Percentiles rank a stretch among this genome's conserved stretches.
Conservation (phyloP, 192 early-diverging fungal genomes). For the Anaeromyces robustus region DNA sequence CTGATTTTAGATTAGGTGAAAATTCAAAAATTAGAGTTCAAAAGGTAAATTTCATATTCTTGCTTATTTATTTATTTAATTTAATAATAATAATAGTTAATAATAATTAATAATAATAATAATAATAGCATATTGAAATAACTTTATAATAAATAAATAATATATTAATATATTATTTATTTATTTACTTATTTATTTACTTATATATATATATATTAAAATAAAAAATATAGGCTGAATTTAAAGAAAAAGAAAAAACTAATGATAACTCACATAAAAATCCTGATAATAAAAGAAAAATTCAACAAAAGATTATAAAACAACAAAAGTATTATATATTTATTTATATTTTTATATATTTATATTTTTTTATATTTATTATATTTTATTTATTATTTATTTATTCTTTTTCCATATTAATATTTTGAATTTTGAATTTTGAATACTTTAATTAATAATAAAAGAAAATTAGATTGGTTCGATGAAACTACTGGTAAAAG, state of each 20-base stretch:
- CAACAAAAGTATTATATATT: not conserved
- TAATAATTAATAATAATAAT: too few species aligned
- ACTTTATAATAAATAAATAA: too few species aligned
- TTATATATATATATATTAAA: too few species aligned
- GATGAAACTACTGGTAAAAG: slow-evolving; percentile 54
- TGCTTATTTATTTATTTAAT: too few species aligned
- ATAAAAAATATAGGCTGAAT: slow-evolving; percentile 60
- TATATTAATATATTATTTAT: too few species aligned
- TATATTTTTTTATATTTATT: not conserved
- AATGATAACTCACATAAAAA: slow-evolving; percentile 11
- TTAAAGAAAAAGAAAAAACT: slow-evolving; percentile 36
- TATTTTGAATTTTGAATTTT: not conserved
- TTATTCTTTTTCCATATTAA: not conserved
- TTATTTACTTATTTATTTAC: not conserved
- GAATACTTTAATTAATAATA: not conserved
- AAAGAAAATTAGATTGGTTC: slow-evolving; percentile 81
- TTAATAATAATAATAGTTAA: too few species aligned
- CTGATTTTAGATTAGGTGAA: slow-evolving; percentile 54
- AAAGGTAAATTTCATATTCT: slow-evolving; percentile 3
- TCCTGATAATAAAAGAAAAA: slow-evolving; percentile 24
- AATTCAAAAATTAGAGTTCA: slow-evolving; percentile 49
- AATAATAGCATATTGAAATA: too few species aligned
- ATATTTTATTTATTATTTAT: not conserved
- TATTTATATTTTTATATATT: not conserved
- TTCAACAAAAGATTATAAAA: slow-evolving; percentile 7